These are phyloP conservation scores for Nakazawaea peltata DNA, from an alignment of 805 yeast genomes.

Conservation along the genomic window DNA sequence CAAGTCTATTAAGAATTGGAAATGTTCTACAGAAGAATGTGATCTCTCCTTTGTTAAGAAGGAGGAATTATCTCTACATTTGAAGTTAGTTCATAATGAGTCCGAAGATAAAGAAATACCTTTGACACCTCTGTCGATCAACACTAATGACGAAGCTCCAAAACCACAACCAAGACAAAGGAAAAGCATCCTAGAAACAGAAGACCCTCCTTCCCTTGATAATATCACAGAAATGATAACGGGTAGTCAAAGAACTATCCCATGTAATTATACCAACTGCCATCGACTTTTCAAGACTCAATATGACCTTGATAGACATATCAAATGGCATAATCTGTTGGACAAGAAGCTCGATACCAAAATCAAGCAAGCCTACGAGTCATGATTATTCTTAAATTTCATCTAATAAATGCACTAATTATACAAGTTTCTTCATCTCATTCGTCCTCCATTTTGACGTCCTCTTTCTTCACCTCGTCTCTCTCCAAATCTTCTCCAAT, in stretches of 20 bases:
- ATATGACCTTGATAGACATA: conserved; percentile 40
- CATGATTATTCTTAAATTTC: too few relatives aligned
- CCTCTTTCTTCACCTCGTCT: conserved; percentile 11
- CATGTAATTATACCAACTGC: conserved; percentile 46
- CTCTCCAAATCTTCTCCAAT: conserved; percentile 34
- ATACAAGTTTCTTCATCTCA: too few relatives aligned
- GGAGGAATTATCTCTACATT: too few relatives aligned
- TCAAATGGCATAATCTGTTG: conserved; percentile 40
- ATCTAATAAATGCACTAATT: too few relatives aligned
- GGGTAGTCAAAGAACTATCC: too few relatives aligned
- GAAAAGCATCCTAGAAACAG: too few relatives aligned
- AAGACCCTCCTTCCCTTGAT: conserved; percentile 10
- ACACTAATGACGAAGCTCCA: too few relatives aligned
- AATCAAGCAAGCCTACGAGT: background rate
- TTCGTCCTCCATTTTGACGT: background rate
- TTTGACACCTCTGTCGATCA: too few relatives aligned
- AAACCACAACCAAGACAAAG: too few relatives aligned
- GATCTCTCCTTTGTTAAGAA: conserved; percentile 43
- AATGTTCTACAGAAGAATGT: conserved; percentile 56
- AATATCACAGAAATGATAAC: conserved; percentile 26
- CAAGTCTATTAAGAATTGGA: conserved; percentile 52
- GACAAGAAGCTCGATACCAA: conserved; percentile 7
- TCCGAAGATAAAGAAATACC: too few relatives aligned
- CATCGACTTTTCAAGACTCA: conserved; percentile 42
- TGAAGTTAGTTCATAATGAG: too few relatives aligned